These are phyloP conservation scores for Linnemannia hyalina DNA, from an alignment of 192 early-diverging fungal species.

Conservation along the genomic window DNA sequence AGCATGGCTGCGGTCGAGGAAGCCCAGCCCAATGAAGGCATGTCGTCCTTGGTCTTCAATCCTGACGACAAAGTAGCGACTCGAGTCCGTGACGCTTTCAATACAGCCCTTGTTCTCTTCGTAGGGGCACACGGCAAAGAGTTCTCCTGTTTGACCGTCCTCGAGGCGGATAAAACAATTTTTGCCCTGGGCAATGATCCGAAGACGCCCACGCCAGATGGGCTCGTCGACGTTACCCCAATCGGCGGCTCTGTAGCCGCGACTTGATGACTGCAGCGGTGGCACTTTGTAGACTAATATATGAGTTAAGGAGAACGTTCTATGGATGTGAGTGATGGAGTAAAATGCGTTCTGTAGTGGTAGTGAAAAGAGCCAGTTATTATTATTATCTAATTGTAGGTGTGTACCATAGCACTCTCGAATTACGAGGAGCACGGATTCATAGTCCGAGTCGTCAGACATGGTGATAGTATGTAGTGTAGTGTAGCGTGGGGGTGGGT, in stretches of 20 bases:
- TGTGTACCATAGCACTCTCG: constrained; percentile 77
- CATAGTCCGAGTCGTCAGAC: constrained; percentile 75
- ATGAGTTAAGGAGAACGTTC: too few relatives aligned
- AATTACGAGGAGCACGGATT: constrained; percentile 84
- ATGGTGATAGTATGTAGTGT: constrained; percentile 6
- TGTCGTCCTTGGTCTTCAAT: constrained; percentile 82
- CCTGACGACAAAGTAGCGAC: constrained; percentile 88
- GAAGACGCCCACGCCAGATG: constrained; percentile 84
- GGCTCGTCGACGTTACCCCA: constrained; percentile 83
- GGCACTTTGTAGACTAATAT: constrained; percentile 75
- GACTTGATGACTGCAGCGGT: constrained; percentile 69
- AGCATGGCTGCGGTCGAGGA: constrained; percentile 81
- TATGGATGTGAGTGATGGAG: neutral
- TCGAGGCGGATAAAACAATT: constrained; percentile 82
- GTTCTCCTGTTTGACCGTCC: constrained; percentile 75
- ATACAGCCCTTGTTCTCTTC: constrained; percentile 76
- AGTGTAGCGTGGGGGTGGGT: neutral
- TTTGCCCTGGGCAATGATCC: constrained; percentile 76
- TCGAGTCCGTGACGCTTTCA: constrained; percentile 86
- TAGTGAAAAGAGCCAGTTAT: neutral
- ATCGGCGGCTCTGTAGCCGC: constrained; percentile 72
- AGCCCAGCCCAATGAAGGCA: constrained; percentile 90
- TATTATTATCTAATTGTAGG: neutral
- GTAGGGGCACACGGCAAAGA: constrained; percentile 86
- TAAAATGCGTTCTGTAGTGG: neutral